Evolutionary conservation across 495 filamentous ascomycete genomes (phyloP).

Genomic region (Bryoglossum gracile): DNA sequence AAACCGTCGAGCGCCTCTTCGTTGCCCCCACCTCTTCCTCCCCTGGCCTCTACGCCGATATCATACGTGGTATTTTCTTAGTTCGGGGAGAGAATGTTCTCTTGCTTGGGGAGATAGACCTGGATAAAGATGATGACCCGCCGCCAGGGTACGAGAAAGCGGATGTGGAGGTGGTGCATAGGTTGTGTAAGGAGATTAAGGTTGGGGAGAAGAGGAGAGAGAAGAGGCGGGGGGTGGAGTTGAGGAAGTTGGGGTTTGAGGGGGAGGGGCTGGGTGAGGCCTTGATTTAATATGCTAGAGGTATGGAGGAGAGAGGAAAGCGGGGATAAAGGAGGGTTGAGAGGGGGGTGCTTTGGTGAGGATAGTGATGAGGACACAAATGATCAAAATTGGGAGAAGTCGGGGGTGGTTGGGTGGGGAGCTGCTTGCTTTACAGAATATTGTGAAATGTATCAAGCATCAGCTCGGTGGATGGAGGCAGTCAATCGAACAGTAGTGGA

Average conservation of each 20-base stretch:
- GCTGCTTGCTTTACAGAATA: constrained; percentile 50
- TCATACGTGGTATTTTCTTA: constrained; percentile 74
- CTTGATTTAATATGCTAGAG: constrained; percentile 41
- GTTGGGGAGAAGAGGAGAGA: constrained; percentile 60
- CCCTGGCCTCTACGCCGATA: constrained; percentile 63
- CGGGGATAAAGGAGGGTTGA: not conserved
- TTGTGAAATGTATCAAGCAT: constrained; percentile 60
- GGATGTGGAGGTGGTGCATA: constrained; percentile 60
- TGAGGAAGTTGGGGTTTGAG: constrained; percentile 76
- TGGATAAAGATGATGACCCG: constrained; percentile 88
- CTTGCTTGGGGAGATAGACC: constrained; percentile 87
- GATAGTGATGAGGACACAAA: not conserved
- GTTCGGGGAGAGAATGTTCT: constrained; percentile 92
- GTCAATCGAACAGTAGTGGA: not conserved
- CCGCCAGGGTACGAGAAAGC: constrained; percentile 62
- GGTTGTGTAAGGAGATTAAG: constrained; percentile 67
- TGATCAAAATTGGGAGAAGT: not conserved
- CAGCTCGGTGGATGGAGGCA: constrained; percentile 8
- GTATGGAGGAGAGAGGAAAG: not conserved
- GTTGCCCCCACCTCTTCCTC: constrained; percentile 19
- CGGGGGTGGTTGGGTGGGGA: not conserved
- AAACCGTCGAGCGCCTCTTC: constrained; percentile 81
- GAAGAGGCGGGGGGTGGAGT: constrained; percentile 58
- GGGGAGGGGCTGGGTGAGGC: constrained; percentile 75
- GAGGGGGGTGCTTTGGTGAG: too few species aligned